Conservation (phyloP, 139 green algal genomes). For the Chlamydomonas eustigma region DNA sequence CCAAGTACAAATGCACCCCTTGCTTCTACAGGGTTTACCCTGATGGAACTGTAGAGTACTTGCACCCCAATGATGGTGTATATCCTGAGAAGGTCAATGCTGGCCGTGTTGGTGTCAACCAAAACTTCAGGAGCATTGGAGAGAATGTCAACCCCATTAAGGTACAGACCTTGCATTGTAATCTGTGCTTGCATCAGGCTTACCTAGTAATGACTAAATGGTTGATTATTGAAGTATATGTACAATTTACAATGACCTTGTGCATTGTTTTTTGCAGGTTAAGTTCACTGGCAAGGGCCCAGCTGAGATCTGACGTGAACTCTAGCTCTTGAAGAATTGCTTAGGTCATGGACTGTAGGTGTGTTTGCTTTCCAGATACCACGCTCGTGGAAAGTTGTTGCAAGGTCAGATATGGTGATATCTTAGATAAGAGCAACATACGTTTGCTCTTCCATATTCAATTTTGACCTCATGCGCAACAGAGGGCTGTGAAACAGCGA, state of each 20-base stretch:
- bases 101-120: conserved; percentile 79
- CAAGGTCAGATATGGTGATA: too few species aligned
- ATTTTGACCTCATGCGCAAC: too few species aligned
- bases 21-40: conserved; percentile 94
- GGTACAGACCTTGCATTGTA: conserved; percentile 3
- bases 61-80: conserved; percentile 97
- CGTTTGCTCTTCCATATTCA: too few species aligned
- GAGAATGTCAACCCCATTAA: conserved; percentile 87
- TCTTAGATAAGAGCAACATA: too few species aligned
- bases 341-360: too few species aligned
- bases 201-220: neutral
- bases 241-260: neutral
- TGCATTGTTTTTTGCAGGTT: conserved; percentile 2
- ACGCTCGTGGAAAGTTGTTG: too few species aligned
- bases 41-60: conserved; percentile 95
- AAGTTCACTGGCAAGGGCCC: conserved; percentile 15
- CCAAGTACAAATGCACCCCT: conserved; percentile 94
- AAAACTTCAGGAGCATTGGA: conserved; percentile 91
- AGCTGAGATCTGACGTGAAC: neutral
- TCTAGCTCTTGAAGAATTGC: too few species aligned
- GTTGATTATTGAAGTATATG: neutral
- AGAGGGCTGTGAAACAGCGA: too few species aligned
- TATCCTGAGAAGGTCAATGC: conserved; percentile 99
- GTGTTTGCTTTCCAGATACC: too few species aligned
- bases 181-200: neutral